Evolutionary conservation across 164 flowering plant genomes (phyloP).

Genomic region (Taxillus chinensis): DNA sequence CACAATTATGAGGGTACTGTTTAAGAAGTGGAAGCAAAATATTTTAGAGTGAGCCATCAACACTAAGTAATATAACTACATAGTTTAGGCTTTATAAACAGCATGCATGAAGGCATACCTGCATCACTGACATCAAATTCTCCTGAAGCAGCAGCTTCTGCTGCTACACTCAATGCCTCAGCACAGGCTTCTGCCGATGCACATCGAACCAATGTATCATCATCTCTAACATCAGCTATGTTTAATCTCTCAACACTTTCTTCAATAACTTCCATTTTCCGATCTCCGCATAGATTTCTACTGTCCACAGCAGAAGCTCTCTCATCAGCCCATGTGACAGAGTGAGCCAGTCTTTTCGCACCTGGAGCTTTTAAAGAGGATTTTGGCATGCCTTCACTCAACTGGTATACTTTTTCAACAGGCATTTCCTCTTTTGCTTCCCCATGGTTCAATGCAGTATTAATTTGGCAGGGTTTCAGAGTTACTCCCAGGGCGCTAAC

Average conservation of each 20-base stretch:
- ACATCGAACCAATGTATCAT: constrained; percentile 22
- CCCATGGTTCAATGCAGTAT: constrained; percentile 3
- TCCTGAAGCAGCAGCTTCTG: constrained; percentile 70
- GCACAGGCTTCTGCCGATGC: constrained; percentile 91
- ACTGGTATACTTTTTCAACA: constrained; percentile 13
- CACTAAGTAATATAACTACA: too few relatives aligned
- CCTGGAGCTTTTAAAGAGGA: constrained; percentile 54
- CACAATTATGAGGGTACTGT: too few relatives aligned
- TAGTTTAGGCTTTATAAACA: too few relatives aligned
- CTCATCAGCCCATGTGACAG: constrained; percentile 92
- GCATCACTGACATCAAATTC: constrained; percentile 49
- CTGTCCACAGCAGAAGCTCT: constrained; percentile 14
- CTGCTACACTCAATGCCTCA: constrained; percentile 56
- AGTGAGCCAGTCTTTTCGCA: constrained; percentile 34
- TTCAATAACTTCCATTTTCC: constrained; percentile 20
- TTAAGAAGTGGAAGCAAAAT: too few relatives aligned
- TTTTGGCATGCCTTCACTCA: constrained; percentile 23
- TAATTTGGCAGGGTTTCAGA: constrained; percentile 12
- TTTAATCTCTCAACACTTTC: constrained; percentile 10
- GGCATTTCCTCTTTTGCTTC: constrained; percentile 11
- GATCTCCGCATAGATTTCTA: constrained; percentile 31
- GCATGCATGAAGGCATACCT: constrained; percentile 24
- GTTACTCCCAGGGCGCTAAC: constrained; percentile 8
- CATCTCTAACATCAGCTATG: constrained; percentile 14
- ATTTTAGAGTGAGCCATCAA: too few relatives aligned